Base-by-base conservation (phyloP, 179 eudicot genomes). In the Silene vulgaris region DNA sequence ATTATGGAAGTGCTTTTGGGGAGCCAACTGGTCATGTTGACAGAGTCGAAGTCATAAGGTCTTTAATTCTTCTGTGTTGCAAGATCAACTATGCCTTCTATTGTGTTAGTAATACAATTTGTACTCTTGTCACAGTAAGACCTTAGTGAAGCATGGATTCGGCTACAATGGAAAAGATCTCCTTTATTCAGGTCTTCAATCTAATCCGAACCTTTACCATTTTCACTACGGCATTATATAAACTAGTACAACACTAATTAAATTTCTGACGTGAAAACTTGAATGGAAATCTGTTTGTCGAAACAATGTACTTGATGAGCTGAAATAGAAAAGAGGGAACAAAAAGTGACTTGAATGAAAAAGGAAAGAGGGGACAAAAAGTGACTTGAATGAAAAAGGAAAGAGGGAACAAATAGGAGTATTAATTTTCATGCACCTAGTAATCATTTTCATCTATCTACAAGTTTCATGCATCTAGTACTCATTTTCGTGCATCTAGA, bases 11-110 rank as follows among this genome's bases (percentile, higher is more conserved):
- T 87, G 99, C 99, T 16, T 95, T 95, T 82, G 97, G 99, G 16
- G 99, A 95, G 84, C 91, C 90, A 71, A 90, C 93, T 88, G 97
- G 97, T 72, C 99, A 95, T 81, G 99, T 96, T 64, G 92, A 92
- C 76, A 92, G 67, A 84, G 99, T 95, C 79, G 97, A 92, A 73
- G 78, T 82, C 60, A 95, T 95, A 88, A 92, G 98, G 97, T 80
- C 35, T 69, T 40, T 16, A 48, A 19, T 65, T 20, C 43, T 62
- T 48, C 8, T 57, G 13, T 54, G 40, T 4, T 66, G 40, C 52
- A 7, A 45, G 11, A 23, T 26, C 45, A 23, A 70, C n/a, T 3
- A 48, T 68, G 62, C 50, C 48, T 8, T 21, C 14, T 32, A 68
- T 23, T 50, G 78, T 73, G 19, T 78, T 77, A 78, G 78, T 72